Conservation (phyloP, 2,329 filamentous ascomycete genomes). For the Pseudocercospora crystallina region DNA sequence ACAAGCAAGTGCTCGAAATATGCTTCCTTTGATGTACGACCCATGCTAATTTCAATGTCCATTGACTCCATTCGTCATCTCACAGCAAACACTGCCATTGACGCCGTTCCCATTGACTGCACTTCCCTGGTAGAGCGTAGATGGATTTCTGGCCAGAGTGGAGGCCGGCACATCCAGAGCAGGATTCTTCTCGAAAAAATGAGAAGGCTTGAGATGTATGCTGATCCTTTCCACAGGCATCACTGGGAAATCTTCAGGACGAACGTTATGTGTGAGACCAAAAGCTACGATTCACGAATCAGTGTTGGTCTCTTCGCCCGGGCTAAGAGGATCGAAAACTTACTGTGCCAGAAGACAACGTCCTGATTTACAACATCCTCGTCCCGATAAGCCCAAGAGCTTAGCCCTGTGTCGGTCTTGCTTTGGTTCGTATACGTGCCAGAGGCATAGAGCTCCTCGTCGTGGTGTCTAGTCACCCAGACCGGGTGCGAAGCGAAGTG, state of each 20-base stretch:
- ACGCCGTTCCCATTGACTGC: no score
- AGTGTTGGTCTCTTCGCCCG: no score
- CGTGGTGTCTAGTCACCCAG: conserved; percentile 58
- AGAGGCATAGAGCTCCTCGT: conserved; percentile 60
- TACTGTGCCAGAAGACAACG: conserved; percentile 44
- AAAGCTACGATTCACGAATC: no score
- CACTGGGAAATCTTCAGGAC: conserved; percentile 56
- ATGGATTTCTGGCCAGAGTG: neutral
- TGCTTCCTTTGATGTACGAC: no score
- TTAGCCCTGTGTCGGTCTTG: conserved; percentile 40
- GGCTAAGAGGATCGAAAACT: no score
- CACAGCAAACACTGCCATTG: no score
- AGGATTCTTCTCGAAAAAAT: conserved; percentile 61
- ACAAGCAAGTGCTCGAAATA: no score
- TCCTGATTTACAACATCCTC: conserved; percentile 40
- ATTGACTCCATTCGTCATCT: no score
- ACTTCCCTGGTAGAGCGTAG: no score
- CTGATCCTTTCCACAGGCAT: conserved; percentile 61
- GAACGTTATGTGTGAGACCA: conserved; percentile 27
- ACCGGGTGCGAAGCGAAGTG: conserved; percentile 60
- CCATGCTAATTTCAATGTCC: no score
- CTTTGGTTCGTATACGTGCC: conserved; percentile 54
- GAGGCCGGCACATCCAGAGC: conserved; percentile 55
- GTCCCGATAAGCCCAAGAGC: conserved; percentile 24
- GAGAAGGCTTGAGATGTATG: conserved; percentile 58